Conservation (phyloP, 768 basidiomycete species). For the Psilocybe azurescens region DNA sequence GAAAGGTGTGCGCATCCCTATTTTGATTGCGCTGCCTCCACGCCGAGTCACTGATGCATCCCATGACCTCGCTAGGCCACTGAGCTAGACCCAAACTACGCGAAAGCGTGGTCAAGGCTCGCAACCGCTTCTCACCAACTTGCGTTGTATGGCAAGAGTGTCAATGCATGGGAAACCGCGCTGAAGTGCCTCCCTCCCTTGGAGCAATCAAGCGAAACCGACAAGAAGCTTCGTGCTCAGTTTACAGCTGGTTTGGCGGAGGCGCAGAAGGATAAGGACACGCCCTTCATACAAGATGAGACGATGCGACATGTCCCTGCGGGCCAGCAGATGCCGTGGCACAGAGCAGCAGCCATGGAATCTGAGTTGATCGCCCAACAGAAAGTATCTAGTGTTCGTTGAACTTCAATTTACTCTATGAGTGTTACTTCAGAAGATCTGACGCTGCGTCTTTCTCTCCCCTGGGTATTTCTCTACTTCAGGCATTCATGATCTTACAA, state of each 20-base stretch:
- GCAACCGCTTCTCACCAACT: slow-evolving; percentile 39
- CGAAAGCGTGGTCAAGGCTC: slow-evolving; percentile 38
- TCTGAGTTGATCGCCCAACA: background rate
- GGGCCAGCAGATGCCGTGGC: background rate
- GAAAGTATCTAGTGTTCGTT: slow-evolving; percentile 17
- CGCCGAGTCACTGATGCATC: background rate
- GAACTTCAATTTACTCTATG: background rate
- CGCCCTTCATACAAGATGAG: background rate
- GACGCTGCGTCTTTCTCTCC: background rate
- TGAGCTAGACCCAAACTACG: slow-evolving; percentile 36
- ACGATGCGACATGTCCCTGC: background rate
- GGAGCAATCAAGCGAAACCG: slow-evolving; percentile 27
- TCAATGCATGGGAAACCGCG: slow-evolving; percentile 36
- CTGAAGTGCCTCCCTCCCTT: slow-evolving; percentile 32
- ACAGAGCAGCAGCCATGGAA: background rate
- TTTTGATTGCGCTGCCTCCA: too few species aligned
- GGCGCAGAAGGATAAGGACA: slow-evolving; percentile 7
- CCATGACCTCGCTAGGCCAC: slow-evolving; percentile 33
- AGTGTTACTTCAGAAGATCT: background rate
- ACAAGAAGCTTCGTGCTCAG: slow-evolving; percentile 40
- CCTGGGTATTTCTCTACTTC: background rate
- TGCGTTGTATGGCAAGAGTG: slow-evolving; percentile 19
- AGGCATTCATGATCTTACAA: slow-evolving; percentile 38
- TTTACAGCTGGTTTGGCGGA: slow-evolving; percentile 35
- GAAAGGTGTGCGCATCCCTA: slow-evolving; percentile 25